These are phyloP conservation scores for Nyssa sinensis DNA, from an alignment of 148 eudicot genomes.

Conservation along the genomic window DNA sequence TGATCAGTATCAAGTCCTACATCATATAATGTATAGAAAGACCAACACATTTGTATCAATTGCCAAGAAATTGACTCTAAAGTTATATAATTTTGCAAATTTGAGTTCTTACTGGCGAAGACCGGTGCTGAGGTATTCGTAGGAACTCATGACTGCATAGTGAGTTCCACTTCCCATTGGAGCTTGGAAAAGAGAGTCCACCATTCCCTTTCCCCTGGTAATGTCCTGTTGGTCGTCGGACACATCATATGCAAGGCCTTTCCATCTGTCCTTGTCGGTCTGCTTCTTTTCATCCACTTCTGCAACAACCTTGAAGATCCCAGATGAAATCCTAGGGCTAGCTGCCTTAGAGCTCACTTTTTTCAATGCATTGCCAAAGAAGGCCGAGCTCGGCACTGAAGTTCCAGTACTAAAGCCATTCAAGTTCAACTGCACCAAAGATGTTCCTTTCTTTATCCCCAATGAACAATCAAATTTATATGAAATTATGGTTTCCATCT, in stretches of 20 bases:
- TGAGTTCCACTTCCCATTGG: conserved; percentile 35
- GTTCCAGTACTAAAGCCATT: conserved; percentile 13
- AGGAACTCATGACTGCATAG: conserved; percentile 30
- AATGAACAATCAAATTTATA: not conserved
- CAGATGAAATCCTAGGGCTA: conserved; percentile 5
- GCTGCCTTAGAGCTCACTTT: conserved; percentile 11
- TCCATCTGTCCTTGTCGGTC: conserved; percentile 41
- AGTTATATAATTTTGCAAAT: not conserved
- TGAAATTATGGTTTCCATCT: not conserved
- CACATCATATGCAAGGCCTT: conserved; percentile 27
- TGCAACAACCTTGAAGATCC: conserved; percentile 22
- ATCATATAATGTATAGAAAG: not conserved
- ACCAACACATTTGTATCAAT: not conserved
- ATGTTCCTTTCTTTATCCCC: not conserved
- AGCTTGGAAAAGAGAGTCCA: conserved; percentile 47
- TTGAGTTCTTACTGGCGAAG: conserved; percentile 32
- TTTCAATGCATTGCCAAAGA: conserved; percentile 24
- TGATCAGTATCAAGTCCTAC: not conserved
- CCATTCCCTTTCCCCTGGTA: conserved; percentile 50
- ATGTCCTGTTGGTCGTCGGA: conserved; percentile 53
- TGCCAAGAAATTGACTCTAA: not conserved
- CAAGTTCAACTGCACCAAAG: conserved; percentile 27
- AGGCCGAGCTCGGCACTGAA: conserved; percentile 22
- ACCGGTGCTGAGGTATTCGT: conserved; percentile 42
- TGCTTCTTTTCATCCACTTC: conserved; percentile 37